phyloP scores from a whole-genome alignment of 2,329 filamentous ascomycete species.

The Cryphonectria naterciae region DNA sequence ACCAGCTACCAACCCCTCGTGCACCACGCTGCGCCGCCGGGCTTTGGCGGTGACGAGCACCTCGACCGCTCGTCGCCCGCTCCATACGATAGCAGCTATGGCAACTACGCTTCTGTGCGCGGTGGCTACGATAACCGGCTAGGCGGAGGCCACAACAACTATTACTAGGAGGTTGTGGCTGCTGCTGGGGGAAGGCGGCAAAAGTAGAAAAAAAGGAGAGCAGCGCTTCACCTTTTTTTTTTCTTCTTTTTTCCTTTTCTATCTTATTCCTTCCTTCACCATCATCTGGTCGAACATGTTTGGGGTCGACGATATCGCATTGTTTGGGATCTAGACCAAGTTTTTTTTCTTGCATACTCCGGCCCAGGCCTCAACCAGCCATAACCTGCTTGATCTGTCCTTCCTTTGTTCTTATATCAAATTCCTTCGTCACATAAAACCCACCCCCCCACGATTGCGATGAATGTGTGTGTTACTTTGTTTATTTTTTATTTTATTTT shows the following conservation, averaged over 20 bases:
- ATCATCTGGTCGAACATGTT: not conserved
- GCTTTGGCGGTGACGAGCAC: slow-evolving; percentile 26
- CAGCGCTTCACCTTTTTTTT: slow-evolving; percentile 6
- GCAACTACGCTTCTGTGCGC: slow-evolving; percentile 14
- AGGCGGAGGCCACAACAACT: slow-evolving; percentile 14
- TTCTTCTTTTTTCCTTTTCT: not conserved
- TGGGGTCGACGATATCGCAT: not conserved
- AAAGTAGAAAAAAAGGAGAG: not conserved
- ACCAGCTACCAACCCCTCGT: slow-evolving; percentile 38
- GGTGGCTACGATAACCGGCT: slow-evolving; percentile 19
- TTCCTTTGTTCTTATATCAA: slow-evolving; percentile 26
- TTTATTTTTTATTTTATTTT: slow-evolving; percentile 10
- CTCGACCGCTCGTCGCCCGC: slow-evolving; percentile 20
- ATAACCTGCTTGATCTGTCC: slow-evolving; percentile 16
- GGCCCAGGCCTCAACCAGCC: not conserved
- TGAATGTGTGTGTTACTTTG: slow-evolving; percentile 27
- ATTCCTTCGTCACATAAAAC: slow-evolving; percentile 22
- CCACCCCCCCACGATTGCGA: slow-evolving; percentile 26
- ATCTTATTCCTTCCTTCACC: not conserved
- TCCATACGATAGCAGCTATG: slow-evolving; percentile 21
- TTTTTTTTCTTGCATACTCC: not conserved
- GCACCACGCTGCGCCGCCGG: slow-evolving; percentile 45
- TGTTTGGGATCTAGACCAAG: not conserved
- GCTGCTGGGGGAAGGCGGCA: not conserved
- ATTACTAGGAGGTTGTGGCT: slow-evolving; percentile 5